Evolutionary conservation across 805 yeast species (phyloP), one percentile per base, ranked within the genome.

Genomic region (Zygosaccharomyces siamensis): DNA sequence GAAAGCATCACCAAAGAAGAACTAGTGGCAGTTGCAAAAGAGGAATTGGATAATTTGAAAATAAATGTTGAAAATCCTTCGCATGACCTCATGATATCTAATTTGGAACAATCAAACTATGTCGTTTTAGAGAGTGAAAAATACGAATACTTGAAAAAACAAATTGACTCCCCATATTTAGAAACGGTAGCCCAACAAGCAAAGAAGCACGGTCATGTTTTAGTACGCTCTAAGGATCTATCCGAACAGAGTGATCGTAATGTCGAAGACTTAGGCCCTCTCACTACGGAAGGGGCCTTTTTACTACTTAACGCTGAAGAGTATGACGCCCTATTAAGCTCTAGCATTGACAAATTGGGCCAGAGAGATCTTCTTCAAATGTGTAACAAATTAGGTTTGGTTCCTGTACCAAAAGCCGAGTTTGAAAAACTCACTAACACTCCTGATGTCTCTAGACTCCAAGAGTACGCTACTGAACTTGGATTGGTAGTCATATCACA

Each of bases 401-500:
- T 54, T 39, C 50, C 63, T 2, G 39, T 67, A 2, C 52, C 62
- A 11, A 43, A 51, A n/a, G 59, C 57, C 3, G 55, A 58, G n/a
- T 65, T 63, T 40, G 57, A 63, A 27, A 51, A 53, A 3, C 47
- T 66, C 30, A 49, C 49, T 7, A 45, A 16, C 24, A 43, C 41
- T 2, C 52, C 60, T 2, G 43, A 46, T 11, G 24, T 43, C 26
- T 35, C 39, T 20, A 58, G 56, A 26, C 43, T 68, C 2, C 47
- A 54, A 37, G 55, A 50, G 5, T 57, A 49, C 36, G 71, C 71
- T 5, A 51, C 55, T 10, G 54, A 51, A 3, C 24, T 53, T 2
- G 55, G 62, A 1, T 48, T 61, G 21, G 55, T 58, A 4, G 45
- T 65, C 10, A 39, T 71, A 24, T 58, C 67, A 5, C 64, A 63